Evolutionary conservation across 2,329 filamentous ascomycete genomes (phyloP), one percentile per base, ranked within the genome.

Genomic region (Aspergillus oerlinghausenensis): DNA sequence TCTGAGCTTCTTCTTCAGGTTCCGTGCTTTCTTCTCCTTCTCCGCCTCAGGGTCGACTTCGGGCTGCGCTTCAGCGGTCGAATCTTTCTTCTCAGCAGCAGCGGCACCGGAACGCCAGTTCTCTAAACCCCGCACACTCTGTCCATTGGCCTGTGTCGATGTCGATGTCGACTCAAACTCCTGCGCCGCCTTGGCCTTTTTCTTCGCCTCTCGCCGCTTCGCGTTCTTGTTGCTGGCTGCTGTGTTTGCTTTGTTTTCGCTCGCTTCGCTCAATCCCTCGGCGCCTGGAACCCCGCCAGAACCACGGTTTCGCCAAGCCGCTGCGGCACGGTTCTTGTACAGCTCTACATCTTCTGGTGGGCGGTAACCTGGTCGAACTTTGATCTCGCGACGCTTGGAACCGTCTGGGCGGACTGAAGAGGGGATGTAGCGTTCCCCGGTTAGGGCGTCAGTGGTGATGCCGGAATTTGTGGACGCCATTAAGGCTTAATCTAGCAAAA

Each of bases 271-370:
- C 58, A 79, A 61, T 2, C 69, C 66, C 53, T 84, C 83, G 1
- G 91, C 89, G 25, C 93, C 93, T 3, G 91, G 90, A 4, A 96
- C 83, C 23, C 84, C 88, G 56, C 84, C 86, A 60, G 78, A 82
- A 26, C 84, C 85, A 52, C 90, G 86, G 65, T 85, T 91, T 70
- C 91, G 91, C 78, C 89, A 96, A 51, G 85, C 86, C 71, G 94
- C 89, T 51, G 92, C 92, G 1, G 88, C 92, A 56, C 90, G 87
- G 75, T 96, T 97, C 79, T 92, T 95, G 83, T 99, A 99, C 49
- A 96, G 81, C 70, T 97, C 92, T 61, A 97, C 88, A 75, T 99
- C 94, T 77, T 99, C 94, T 0, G 92, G 91, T 1, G 94, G 95
- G 35, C 87, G 87, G 76, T 97, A 99, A 54, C 94, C 95, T 0